phyloP scores from a whole-genome alignment of 768 basidiomycete species.

The Tulasnella sp. region DNA sequence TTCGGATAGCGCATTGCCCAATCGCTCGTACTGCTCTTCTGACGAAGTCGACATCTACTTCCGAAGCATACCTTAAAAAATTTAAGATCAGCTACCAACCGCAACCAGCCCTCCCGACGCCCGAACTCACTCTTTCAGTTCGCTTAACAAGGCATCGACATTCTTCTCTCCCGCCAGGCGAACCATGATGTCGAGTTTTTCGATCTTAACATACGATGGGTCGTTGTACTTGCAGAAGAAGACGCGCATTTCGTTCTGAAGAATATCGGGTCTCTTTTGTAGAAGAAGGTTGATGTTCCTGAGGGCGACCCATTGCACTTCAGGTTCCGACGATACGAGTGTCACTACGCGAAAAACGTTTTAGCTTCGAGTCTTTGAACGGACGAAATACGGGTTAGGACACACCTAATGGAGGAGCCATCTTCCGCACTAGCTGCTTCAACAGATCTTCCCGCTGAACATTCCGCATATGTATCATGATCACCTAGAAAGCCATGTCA shows the following conservation, averaged over 20 bases:
- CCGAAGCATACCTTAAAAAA: conserved; percentile 81
- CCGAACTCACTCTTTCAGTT: conserved; percentile 78
- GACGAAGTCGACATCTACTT: conserved; percentile 98
- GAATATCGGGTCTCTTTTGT: conserved; percentile 83
- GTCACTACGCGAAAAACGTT: conserved; percentile 48
- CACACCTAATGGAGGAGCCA: conserved; percentile 76
- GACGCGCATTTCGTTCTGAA: conserved; percentile 94
- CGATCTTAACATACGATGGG: conserved; percentile 96
- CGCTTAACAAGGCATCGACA: conserved; percentile 88
- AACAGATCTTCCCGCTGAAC: conserved; percentile 75
- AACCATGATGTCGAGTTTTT: conserved; percentile 98
- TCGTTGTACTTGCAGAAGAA: conserved; percentile 99
- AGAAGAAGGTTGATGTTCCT: conserved; percentile 94
- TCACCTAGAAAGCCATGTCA: conserved; percentile 47
- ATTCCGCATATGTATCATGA: conserved; percentile 92
- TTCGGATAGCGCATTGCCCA: conserved; percentile 92
- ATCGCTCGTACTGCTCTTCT: conserved; percentile 91
- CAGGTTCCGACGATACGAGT: conserved; percentile 89
- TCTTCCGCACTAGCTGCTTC: conserved; percentile 83
- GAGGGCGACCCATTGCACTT: conserved; percentile 97
- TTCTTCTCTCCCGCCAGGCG: conserved; percentile 84
- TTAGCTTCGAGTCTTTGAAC: not conserved
- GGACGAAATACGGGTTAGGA: not conserved
- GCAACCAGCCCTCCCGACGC: not conserved
- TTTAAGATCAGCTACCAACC: conserved; percentile 4